Evolutionary conservation across 257 asterid genomes (phyloP), one percentile per base, ranked within the genome.

Genomic region (Jacaranda mimosifolia): DNA sequence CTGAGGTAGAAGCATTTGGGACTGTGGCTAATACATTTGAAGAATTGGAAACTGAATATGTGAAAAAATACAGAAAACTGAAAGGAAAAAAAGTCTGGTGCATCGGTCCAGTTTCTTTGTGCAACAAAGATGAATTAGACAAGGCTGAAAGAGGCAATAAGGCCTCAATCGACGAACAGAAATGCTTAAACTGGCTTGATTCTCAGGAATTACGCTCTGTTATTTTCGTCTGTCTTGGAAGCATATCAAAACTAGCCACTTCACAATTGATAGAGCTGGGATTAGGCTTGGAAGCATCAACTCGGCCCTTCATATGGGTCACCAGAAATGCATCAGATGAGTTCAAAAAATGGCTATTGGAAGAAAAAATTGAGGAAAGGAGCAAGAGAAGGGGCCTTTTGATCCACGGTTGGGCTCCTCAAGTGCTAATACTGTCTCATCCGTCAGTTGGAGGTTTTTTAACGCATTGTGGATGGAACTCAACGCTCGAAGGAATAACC

Each of bases 401-500:
- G 51, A 80, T 89, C 11, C 80, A 73, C 0, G 94, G 89, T 2
- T 87, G 94, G 94, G 92, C 92, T 0, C 92, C 92, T 0, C 95
- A 87, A 58, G 82, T 89, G 68, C 76, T 81, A 6, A 86, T 89
- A n/a, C 85, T 89, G 2, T 79, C 92, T 2, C 92, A 89, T 60
- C 78, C 80, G 7, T 85, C 95, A 0, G 62, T 87, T 0, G 95
- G 91, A 53, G 88, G 81, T 3, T 89, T 89, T 78, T 4, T 89
- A 10, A 89, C 95, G 3, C 97, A 91, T 9, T 88, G 95, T 15
- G 93, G 93, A 14, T 89, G 97, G 97, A 89, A 89, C 67, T 91
- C 97, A 40, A 74, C 83, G 0, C 67, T 91, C 0, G 97, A 91
- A 80, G 97, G 86, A 1, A 76, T 88, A 17, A 65, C 84, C 6